phyloP scores from a whole-genome alignment of 805 yeast species.

The Yamadazyma sp. region DNA sequence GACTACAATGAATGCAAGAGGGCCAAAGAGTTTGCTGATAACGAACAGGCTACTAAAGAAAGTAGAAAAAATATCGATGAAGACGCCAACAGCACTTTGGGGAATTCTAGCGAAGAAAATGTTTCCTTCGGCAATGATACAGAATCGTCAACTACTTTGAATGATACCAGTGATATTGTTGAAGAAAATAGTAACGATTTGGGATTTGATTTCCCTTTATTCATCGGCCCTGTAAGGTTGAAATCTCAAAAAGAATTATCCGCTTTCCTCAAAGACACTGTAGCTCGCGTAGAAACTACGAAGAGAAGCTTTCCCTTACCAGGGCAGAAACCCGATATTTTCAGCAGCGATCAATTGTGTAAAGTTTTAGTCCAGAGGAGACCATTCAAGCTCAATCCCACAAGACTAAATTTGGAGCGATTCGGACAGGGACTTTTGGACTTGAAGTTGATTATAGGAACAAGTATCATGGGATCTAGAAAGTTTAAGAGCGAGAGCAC shows the following conservation, averaged over 20 bases:
- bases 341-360: constrained; percentile 40
- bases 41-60: constrained; percentile 8
- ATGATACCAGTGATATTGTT: constrained; percentile 4
- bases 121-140: constrained; percentile 1
- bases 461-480: constrained; percentile 31
- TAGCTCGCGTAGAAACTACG: constrained; percentile 23
- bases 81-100: neutral
- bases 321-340: constrained; percentile 39
- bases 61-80: constrained; percentile 2
- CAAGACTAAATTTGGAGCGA: constrained; percentile 36
- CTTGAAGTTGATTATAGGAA: constrained; percentile 29
- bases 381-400: constrained; percentile 35
- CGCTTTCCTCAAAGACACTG: constrained; percentile 23
- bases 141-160: constrained; percentile 5
- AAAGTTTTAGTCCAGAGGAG: constrained; percentile 21
- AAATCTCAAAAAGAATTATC: constrained; percentile 20
- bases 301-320: constrained; percentile 40
- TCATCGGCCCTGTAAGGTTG: constrained; percentile 27
- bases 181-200: constrained; percentile 4
- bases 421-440: constrained; percentile 42
- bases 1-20: constrained; percentile 32
- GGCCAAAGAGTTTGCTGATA: constrained; percentile 31
- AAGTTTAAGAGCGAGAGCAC: constrained; percentile 42
- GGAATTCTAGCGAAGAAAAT: neutral
- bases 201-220: constrained; percentile 30